Conservation (phyloP, 192 early-diverging fungal genomes). For the Podila epigama region DNA sequence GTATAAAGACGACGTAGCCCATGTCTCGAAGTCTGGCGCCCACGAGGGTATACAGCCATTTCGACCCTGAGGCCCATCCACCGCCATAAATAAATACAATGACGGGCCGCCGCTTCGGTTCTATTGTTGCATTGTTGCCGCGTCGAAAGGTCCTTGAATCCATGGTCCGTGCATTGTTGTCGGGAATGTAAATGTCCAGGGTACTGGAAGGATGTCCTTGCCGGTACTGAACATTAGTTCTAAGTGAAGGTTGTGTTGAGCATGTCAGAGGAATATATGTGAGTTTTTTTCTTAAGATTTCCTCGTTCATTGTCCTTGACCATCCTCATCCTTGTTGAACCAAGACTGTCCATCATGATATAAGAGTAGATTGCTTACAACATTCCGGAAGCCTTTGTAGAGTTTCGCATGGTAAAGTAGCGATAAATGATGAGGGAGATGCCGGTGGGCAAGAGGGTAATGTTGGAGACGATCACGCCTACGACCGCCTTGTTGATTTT, state of each 20-base stretch:
- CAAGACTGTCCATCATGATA: background rate
- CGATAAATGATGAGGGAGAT: conserved; percentile 23
- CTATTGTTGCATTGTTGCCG: background rate
- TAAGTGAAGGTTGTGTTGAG: background rate
- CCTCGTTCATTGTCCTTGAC: no score
- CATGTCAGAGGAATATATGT: no score
- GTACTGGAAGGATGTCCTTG: conserved; percentile 22
- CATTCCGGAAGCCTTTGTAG: conserved; percentile 12
- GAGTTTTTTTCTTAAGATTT: no score
- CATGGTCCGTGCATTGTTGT: background rate
- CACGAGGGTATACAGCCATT: conserved; percentile 54
- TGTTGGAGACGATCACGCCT: conserved; percentile 27
- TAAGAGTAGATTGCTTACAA: background rate
- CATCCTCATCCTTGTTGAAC: background rate
- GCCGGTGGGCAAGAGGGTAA: conserved; percentile 27
- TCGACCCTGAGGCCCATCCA: conserved; percentile 59
- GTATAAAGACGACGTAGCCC: conserved; percentile 63
- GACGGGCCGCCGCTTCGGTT: conserved; percentile 34
- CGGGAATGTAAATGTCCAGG: conserved; percentile 49
- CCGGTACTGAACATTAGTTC: conserved; percentile 28
- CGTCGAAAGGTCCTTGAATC: background rate
- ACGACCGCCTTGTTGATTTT: conserved; percentile 38
- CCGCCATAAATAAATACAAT: conserved; percentile 66
- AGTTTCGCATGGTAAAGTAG: conserved; percentile 28
- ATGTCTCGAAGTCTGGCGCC: conserved; percentile 57